These are phyloP conservation scores for Nakaseomyces nivariensis DNA, from an alignment of 1,139 yeast genomes.

Conservation along the genomic window DNA sequence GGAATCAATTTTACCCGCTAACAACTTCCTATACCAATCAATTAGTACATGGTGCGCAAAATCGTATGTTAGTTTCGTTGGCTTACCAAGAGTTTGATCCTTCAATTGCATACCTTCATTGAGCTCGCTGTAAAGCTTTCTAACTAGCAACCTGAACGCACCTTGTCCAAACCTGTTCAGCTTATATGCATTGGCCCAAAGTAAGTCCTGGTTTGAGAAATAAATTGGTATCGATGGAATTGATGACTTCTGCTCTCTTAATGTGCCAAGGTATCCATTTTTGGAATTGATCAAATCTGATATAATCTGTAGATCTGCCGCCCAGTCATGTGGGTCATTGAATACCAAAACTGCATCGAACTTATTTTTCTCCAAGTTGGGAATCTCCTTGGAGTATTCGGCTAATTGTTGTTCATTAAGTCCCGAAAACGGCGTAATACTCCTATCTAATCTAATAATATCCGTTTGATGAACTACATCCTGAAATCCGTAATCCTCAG, in stretches of 20 bases:
- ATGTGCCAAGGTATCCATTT: constrained; percentile 58
- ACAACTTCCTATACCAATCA: constrained; percentile 43
- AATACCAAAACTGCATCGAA: constrained; percentile 78
- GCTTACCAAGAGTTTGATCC: constrained; percentile 72
- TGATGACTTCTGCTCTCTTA: constrained; percentile 29
- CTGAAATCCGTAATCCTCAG: constrained; percentile 67
- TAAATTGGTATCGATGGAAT: constrained; percentile 68
- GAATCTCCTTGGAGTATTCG: constrained; percentile 34
- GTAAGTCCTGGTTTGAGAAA: constrained; percentile 78
- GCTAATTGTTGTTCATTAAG: constrained; percentile 51
- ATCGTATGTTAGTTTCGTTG: constrained; percentile 69
- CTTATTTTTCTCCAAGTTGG: constrained; percentile 33
- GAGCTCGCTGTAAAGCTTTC: constrained; percentile 49
- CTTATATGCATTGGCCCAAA: constrained; percentile 81
- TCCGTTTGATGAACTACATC: constrained; percentile 75
- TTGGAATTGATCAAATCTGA: constrained; percentile 61
- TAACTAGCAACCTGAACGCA: constrained; percentile 60
- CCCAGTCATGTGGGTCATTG: constrained; percentile 88
- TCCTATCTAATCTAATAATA: constrained; percentile 40
- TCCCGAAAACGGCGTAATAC: constrained; percentile 56
- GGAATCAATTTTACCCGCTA: constrained; percentile 14
- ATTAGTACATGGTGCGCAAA: constrained; percentile 67
- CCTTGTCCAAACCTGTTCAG: constrained; percentile 91
- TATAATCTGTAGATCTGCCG: constrained; percentile 72
- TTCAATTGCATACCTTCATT: constrained; percentile 44